Evolutionary conservation across 208 protist genomes (phyloP).

Genomic region (Novymonas esmeraldas): DNA sequence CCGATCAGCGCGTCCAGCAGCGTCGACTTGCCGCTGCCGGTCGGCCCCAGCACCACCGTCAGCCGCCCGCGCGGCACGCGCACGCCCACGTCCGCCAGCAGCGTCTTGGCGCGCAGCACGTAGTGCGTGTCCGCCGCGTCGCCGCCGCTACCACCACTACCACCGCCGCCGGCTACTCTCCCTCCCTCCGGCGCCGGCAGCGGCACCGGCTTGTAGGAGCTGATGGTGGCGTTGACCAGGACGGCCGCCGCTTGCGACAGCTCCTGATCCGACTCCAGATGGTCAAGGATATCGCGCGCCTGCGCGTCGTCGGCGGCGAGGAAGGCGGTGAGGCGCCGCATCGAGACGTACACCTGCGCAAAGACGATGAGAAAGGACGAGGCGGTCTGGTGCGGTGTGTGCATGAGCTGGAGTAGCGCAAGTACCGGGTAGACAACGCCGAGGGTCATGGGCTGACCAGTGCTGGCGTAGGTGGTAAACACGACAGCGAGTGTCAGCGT

Average conservation of each 20-base stretch:
- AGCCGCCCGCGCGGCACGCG: slow-evolving; percentile 45
- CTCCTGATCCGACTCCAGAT: slow-evolving; percentile 11
- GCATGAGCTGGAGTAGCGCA: slow-evolving; percentile 27
- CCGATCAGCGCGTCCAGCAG: too few relatives aligned
- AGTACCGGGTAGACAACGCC: slow-evolving; percentile 59
- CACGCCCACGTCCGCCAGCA: slow-evolving; percentile 48
- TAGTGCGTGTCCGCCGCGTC: slow-evolving; percentile 15
- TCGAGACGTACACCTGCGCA: slow-evolving; percentile 77
- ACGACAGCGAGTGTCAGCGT: slow-evolving; percentile 60
- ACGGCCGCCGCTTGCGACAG: slow-evolving; percentile 21
- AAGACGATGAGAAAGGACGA: slow-evolving; percentile 61
- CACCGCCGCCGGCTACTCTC: slow-evolving; percentile 14
- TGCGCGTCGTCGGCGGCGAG: slow-evolving; percentile 52
- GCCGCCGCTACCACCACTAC: neutral
- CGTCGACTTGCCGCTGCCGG: too few relatives aligned
- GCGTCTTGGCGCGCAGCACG: slow-evolving; percentile 33
- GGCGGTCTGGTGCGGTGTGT: slow-evolving; percentile 73
- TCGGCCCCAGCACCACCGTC: too few relatives aligned
- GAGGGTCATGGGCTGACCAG: slow-evolving; percentile 68
- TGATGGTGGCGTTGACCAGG: slow-evolving; percentile 47
- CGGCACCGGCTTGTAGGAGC: slow-evolving; percentile 49
- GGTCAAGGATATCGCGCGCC: slow-evolving; percentile 26
- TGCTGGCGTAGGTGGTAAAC: slow-evolving; percentile 45
- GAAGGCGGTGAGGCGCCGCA: slow-evolving; percentile 74
- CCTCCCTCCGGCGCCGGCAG: slow-evolving; percentile 31